Conservation (phyloP, 768 basidiomycete species). For the Termitomyces sp. region DNA sequence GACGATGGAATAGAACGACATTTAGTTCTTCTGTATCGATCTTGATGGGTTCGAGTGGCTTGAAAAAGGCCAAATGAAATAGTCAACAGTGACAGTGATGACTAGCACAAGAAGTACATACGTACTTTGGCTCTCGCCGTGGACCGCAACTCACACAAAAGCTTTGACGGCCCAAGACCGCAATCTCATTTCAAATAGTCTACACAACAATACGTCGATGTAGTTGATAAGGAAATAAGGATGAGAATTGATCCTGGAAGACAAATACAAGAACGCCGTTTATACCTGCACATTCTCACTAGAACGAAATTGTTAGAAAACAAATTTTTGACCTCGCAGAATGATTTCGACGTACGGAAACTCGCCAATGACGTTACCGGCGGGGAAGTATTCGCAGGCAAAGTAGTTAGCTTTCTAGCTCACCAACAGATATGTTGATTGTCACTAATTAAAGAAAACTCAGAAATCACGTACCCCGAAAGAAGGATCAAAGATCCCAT, state of each 20-base stretch:
- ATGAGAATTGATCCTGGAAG: conserved; percentile 8
- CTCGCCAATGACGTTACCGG: conserved; percentile 59
- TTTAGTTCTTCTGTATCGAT: no score
- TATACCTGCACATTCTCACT: conserved; percentile 44
- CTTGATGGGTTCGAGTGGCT: no score
- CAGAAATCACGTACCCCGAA: conserved; percentile 42
- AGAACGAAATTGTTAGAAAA: not conserved
- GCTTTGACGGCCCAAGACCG: no score
- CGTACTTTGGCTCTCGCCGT: no score
- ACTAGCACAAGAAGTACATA: no score
- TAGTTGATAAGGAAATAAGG: not conserved
- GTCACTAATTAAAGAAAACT: not conserved
- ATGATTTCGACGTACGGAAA: conserved; percentile 42
- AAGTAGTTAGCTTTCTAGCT: conserved; percentile 49
- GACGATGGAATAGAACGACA: no score
- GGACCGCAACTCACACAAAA: no score
- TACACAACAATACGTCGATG: not conserved
- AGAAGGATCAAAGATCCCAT: conserved; percentile 51
- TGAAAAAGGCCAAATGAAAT: no score
- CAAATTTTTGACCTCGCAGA: not conserved
- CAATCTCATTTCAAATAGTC: no score
- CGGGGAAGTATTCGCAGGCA: conserved; percentile 65
- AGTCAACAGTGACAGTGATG: no score
- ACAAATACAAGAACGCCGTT: not conserved
- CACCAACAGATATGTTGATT: conserved; percentile 4